phyloP scores from a whole-genome alignment of 2,329 filamentous ascomycete genomes.

The Colletotrichum eleusines region DNA sequence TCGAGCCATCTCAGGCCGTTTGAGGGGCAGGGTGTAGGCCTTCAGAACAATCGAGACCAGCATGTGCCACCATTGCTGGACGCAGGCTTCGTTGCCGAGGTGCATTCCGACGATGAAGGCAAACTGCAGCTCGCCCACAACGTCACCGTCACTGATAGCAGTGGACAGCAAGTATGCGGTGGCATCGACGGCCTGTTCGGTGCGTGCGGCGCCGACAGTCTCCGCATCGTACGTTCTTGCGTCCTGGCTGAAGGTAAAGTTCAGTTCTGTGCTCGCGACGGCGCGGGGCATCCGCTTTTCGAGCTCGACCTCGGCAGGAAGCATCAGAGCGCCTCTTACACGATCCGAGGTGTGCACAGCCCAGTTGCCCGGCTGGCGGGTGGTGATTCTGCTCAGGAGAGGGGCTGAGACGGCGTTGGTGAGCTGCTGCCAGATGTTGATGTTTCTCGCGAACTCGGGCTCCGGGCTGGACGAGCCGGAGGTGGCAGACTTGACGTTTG shows the following conservation, averaged over 20 bases:
- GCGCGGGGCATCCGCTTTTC: constrained; percentile 53
- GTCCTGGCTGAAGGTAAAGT: constrained; percentile 61
- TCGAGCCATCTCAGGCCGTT: constrained; percentile 58
- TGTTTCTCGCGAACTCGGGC: constrained; percentile 44
- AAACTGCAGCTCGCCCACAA: constrained; percentile 72
- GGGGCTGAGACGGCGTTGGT: constrained; percentile 60
- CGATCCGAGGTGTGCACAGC: constrained; percentile 66
- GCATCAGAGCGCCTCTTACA: constrained; percentile 57
- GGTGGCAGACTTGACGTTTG: constrained; percentile 19
- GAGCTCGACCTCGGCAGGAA: constrained; percentile 55
- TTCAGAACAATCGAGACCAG: constrained; percentile 64
- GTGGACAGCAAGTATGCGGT: constrained; percentile 59
- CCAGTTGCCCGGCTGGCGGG: constrained; percentile 59
- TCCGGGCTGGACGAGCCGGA: constrained; percentile 42
- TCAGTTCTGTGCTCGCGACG: constrained; percentile 54
- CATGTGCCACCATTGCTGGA: constrained; percentile 73
- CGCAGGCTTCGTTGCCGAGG: constrained; percentile 68
- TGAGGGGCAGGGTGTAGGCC: constrained; percentile 59
- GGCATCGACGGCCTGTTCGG: constrained; percentile 61
- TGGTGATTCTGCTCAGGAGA: constrained; percentile 62
- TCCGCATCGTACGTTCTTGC: constrained; percentile 57
- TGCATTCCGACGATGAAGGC: constrained; percentile 69
- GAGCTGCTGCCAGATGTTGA: constrained; percentile 64
- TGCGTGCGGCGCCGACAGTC: constrained; percentile 53
- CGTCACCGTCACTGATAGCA: constrained; percentile 53